phyloP scores from a whole-genome alignment of 1,284 basidiomycete genomes.

The Ustilago hordei region DNA sequence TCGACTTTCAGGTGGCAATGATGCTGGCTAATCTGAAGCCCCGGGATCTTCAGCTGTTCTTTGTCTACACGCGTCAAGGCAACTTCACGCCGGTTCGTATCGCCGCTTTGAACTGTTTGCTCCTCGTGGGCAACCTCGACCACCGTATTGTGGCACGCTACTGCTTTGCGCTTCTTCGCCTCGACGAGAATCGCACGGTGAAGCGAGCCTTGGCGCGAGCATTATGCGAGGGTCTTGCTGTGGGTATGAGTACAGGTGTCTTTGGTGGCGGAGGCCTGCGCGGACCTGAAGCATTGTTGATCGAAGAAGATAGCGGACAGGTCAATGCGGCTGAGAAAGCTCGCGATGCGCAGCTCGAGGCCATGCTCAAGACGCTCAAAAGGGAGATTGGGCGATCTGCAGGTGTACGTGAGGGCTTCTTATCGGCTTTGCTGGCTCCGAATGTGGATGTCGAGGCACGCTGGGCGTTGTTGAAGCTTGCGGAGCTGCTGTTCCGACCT shows the following conservation, averaged over 20 bases:
- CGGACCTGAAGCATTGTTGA: constrained; percentile 50
- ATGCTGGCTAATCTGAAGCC: constrained; percentile 75
- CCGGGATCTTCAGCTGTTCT: constrained; percentile 83
- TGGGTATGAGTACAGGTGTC: constrained; percentile 89
- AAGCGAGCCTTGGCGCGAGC: constrained; percentile 87
- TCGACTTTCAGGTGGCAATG: constrained; percentile 61
- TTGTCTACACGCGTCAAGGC: constrained; percentile 85
- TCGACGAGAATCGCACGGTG: constrained; percentile 84
- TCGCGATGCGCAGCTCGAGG: constrained; percentile 74
- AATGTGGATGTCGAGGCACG: constrained; percentile 86
- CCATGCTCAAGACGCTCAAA: constrained; percentile 61
- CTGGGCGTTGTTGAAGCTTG: constrained; percentile 90
- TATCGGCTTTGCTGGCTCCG: constrained; percentile 57
- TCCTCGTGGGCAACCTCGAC: constrained; percentile 80
- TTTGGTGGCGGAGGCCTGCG: constrained; percentile 72
- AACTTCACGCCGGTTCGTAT: constrained; percentile 86
- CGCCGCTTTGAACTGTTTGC: constrained; percentile 91
- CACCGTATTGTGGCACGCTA: constrained; percentile 81
- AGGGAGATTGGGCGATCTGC: constrained; percentile 67
- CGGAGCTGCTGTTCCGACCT: constrained; percentile 87
- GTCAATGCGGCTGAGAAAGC: constrained; percentile 57
- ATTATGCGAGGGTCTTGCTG: constrained; percentile 86
- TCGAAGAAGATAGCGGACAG: constrained; percentile 54
- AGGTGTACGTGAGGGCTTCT: constrained; percentile 66
- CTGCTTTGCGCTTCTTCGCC: constrained; percentile 86